These are phyloP conservation scores for Peronosclerospora sorghi DNA, from an alignment of 352 stramenopile species.

Conservation along the genomic window DNA sequence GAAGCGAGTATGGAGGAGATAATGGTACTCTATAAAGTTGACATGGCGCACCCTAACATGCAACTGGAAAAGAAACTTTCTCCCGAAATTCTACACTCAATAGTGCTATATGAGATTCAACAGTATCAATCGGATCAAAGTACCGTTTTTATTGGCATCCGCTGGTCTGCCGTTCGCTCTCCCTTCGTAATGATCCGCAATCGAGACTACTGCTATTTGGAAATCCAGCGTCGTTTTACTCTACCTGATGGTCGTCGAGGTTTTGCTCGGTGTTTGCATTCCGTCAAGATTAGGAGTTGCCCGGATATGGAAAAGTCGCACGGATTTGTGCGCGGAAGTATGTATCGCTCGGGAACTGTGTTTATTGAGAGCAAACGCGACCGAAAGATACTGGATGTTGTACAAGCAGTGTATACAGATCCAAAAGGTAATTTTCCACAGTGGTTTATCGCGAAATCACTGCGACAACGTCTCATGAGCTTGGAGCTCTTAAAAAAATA, in stretches of 20 bases:
- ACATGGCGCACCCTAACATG: slow-evolving; percentile 61
- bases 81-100: slow-evolving; percentile 64
- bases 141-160: slow-evolving; percentile 63
- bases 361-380: slow-evolving; percentile 71
- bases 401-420: slow-evolving; percentile 76
- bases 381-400: slow-evolving; percentile 55
- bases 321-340: slow-evolving; percentile 65
- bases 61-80: slow-evolving; percentile 64
- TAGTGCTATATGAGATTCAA: slow-evolving; percentile 69
- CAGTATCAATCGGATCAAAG: slow-evolving; percentile 38
- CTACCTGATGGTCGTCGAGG: slow-evolving; percentile 42
- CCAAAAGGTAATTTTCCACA: slow-evolving; percentile 69
- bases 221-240: slow-evolving; percentile 62
- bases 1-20: slow-evolving; percentile 58
- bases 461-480: slow-evolving; percentile 56
- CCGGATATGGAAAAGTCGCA: slow-evolving; percentile 73
- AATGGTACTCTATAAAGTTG: slow-evolving; percentile 64
- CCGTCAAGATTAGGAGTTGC: slow-evolving; percentile 79
- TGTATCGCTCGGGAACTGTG: slow-evolving; percentile 73
- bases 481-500: slow-evolving; percentile 75
- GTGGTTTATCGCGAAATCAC: slow-evolving; percentile 49
- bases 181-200: slow-evolving; percentile 68
- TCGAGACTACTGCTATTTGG: slow-evolving; percentile 67
- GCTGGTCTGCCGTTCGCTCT: slow-evolving; percentile 59
- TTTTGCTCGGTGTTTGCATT: slow-evolving; percentile 69